A percentile compares a stretch with the other conserved stretches of the same genome.
Evolutionary conservation across 192 early-diverging fungal genomes (phyloP).

Genomic region (Pilaira anomala): DNA sequence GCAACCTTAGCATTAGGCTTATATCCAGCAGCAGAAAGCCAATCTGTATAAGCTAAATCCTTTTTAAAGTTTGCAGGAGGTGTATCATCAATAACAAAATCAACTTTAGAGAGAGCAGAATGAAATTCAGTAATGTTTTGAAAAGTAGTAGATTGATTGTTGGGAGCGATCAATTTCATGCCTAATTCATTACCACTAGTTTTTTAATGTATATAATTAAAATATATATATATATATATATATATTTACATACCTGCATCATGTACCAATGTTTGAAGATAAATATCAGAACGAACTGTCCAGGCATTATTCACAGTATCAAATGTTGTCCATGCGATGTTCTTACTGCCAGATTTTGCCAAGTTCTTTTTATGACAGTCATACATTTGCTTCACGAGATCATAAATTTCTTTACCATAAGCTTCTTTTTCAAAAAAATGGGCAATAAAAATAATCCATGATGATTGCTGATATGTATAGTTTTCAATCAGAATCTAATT

Average conservation of each 20-base stretch:
- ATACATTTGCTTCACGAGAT: conserved; percentile 1
- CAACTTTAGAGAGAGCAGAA: neutral
- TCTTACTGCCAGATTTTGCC: neutral
- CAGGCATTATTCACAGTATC: neutral
- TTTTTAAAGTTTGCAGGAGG: conserved; percentile 1
- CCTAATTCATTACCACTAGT: neutral
- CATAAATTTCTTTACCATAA: neutral
- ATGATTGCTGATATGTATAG: conserved; percentile 4
- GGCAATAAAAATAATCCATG: conserved; percentile 14
- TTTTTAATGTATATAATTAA: neutral
- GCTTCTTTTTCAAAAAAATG: conserved; percentile 7
- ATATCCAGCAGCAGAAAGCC: conserved; percentile 8
- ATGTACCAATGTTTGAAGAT: neutral
- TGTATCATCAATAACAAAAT: conserved; percentile 18
- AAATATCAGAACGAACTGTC: conserved; percentile 1
- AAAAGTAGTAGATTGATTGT: conserved; percentile 5
- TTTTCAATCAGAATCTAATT: neutral
- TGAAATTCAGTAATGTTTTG: neutral
- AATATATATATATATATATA: no score
- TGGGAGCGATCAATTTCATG: neutral
- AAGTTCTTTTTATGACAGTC: conserved; percentile 11
- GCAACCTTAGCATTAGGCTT: neutral
- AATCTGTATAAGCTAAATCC: conserved; percentile 1
- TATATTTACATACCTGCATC: conserved; percentile 20
- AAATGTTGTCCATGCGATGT: conserved; percentile 12